Base-by-base conservation (phyloP, 768 basidiomycete species). In the Filobasidium wieringae region DNA sequence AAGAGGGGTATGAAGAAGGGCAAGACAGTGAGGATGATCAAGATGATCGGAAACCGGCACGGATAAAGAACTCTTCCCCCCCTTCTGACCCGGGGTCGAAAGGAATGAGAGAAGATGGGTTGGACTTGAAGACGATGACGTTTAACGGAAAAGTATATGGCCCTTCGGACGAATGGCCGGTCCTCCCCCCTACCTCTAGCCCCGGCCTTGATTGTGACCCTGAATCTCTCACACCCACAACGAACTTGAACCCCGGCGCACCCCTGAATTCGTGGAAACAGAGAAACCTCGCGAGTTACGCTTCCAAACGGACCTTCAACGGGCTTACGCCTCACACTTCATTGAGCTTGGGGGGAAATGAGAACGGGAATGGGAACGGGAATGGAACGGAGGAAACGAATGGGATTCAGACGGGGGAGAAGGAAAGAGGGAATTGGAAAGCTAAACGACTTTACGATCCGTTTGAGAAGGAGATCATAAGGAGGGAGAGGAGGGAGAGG, bases 401-500 rank as follows among this genome's bases (percentile, higher is more conserved):
- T 17, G 43, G 27, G 22, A 22, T 22, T 9, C n/a, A 47, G 12
- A 12, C 22, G 12, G 43, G 27, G 22, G 9, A 12, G 9, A 47
- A 26, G 27, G n/a, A 17, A 9, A 26, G 9, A 26, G n/a, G 43
- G 11, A 53, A 53, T 37, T 53, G 52, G 52, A 53, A 53, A 39
- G 52, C 33, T n/a, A 39, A 53, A 30, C 52, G 52, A 36, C 22
- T n/a, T 12, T 53, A 47, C 22, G 43, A 27, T 32, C 14, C 17
- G 52, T 12, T 36, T 19, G 52, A 53, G 29, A 53, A 34, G 36
- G 32, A 36, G 33, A 4, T 34, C 14, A 26, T 32, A 15, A 47
- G 43, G n/a, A 2, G 43, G 43, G 43, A 47, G 43, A 47, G 43
- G n/a, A 47, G 43, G 43, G 43, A 47, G 43, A 47, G 43, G 43